Base-by-base conservation (phyloP, 75 land plant species). In the Pseudotsuga menziesii region DNA sequence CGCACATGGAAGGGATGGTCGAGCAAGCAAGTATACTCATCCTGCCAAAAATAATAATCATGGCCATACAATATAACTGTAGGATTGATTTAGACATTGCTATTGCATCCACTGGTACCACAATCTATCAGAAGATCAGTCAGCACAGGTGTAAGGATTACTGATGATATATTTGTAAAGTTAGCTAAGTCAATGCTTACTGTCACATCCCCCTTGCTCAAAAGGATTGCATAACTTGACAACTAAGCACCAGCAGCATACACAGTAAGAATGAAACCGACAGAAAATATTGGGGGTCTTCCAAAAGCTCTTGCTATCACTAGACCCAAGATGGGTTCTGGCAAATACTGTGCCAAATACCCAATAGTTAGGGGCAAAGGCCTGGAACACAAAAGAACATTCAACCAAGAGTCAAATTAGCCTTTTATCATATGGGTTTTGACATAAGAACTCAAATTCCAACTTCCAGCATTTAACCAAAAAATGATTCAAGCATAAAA, bases 81-180 rank as follows among this genome's bases (percentile, higher is more conserved):
- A 96, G 81, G 69, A 96, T 96, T 62, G 99, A 96, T 78, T 91
- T 91, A 58, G 94, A 82, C 93, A 96, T 96, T 32, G 97, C 99
- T 82, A 91, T 61, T 20, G 84, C 99, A 84, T 96, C 99, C 67
- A 96, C 94, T 61, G 99, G 99, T 59, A 96, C 97, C 66, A 96
- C 99, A 94, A 25, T 97, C 99, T 74, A 96, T 96, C 17, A 96
- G 83, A 60, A 94, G 79, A 56, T 90, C 88, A 60, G 93, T 96
- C 39, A 96, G 79, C 39, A 96, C 74, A 62, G 97, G 97, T 12
- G 99, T 96, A 29, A 94, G 75, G 52, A 89, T 64, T 5, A 92
- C 94, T 14, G 94, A 96, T 15, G 97, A 81, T 63, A 96, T 85
- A 58, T 94, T 96, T 57, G 91, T 81, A 8, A 80, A 80, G 73